These are phyloP conservation scores for Saccharomycopsis selenospora DNA, from an alignment of 805 yeast species.

Conservation along the genomic window DNA sequence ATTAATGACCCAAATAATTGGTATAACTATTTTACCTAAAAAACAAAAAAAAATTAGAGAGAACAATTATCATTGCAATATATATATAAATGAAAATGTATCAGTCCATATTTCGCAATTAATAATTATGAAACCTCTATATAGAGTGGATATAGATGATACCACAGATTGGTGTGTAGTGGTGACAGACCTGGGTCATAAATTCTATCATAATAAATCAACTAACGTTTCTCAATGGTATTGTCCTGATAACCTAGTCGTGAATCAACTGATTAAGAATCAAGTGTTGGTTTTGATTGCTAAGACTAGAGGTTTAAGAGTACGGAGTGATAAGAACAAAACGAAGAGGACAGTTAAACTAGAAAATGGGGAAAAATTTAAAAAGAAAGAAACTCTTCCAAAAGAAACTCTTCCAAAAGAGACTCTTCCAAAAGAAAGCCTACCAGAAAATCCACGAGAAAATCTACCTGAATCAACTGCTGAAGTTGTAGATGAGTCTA, in stretches of 20 bases:
- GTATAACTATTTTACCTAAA: too few species aligned
- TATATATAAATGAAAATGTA: too few species aligned
- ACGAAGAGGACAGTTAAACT: slow-evolving; percentile 19
- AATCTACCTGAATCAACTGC: background rate
- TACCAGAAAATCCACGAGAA: too few species aligned
- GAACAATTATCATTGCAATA: too few species aligned
- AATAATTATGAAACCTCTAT: too few species aligned
- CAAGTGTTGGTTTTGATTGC: slow-evolving; percentile 31
- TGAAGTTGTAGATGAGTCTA: background rate
- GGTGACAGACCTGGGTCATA: slow-evolving; percentile 35
- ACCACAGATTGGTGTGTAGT: slow-evolving; percentile 38
- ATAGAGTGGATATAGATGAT: too few species aligned
- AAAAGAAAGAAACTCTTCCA: background rate
- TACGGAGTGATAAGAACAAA: slow-evolving; percentile 18
- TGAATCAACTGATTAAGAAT: slow-evolving; percentile 17
- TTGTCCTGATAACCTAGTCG: slow-evolving; percentile 22
- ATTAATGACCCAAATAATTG: too few species aligned
- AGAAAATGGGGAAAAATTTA: slow-evolving; percentile 5
- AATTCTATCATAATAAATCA: slow-evolving; percentile 33
- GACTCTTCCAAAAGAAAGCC: too few species aligned
- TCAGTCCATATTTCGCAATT: too few species aligned
- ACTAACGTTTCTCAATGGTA: slow-evolving; percentile 31
- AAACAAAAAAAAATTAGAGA: too few species aligned
- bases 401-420: too few species aligned
- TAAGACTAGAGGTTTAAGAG: slow-evolving; percentile 31